These are phyloP conservation scores for Dittrichia graveolens DNA, from an alignment of 129 eudicot species.

Conservation along the genomic window DNA sequence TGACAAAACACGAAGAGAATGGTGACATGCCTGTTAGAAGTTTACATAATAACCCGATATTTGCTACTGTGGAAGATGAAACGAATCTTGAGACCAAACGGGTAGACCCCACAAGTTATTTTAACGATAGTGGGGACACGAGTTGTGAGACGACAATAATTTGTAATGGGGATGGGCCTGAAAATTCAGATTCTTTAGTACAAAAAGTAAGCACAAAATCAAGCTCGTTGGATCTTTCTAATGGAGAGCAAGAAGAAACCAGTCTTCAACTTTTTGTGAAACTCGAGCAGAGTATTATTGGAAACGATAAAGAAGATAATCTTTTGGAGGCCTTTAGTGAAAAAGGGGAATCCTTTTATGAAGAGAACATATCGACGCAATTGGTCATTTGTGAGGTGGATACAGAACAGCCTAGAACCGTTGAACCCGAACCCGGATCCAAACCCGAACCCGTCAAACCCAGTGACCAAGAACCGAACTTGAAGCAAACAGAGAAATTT, in stretches of 20 bases:
- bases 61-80: conserved; percentile 39
- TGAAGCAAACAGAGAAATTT: conserved; percentile 32
- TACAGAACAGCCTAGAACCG: conserved; percentile 38
- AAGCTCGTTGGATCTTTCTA: conserved; percentile 38
- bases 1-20: conserved; percentile 37
- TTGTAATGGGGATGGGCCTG: conserved; percentile 52
- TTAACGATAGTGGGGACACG: conserved; percentile 61
- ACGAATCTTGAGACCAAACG: conserved; percentile 83
- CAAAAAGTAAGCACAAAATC: conserved; percentile 52
- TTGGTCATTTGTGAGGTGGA: conserved; percentile 37
- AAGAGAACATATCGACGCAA: conserved; percentile 39
- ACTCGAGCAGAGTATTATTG: conserved; percentile 38
- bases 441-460: conserved; percentile 21
- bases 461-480: conserved; percentile 25
- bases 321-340: conserved; percentile 38
- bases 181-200: conserved; percentile 36
- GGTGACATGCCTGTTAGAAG: conserved; percentile 35
- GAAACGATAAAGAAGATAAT: conserved; percentile 26
- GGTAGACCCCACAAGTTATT: conserved; percentile 94
- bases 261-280: conserved; percentile 31
- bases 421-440: conserved; percentile 15
- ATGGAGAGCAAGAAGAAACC: conserved; percentile 50
- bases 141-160: conserved; percentile 52
- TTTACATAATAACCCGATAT: conserved; percentile 42
- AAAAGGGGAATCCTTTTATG: conserved; percentile 34